Base-by-base conservation (phyloP, 208 protist species). In the Giardia muris region DNA sequence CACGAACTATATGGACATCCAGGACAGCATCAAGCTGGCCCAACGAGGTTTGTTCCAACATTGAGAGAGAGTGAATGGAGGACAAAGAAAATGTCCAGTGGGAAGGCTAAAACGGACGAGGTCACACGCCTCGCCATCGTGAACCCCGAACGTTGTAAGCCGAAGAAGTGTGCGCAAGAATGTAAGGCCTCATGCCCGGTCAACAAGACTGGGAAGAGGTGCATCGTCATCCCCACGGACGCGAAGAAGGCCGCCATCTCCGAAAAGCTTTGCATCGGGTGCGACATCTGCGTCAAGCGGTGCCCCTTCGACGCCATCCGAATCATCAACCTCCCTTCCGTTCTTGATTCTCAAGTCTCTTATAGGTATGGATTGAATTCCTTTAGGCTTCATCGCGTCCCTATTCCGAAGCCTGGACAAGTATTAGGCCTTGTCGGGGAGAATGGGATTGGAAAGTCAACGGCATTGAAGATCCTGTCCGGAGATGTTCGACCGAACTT, bases 381-480 rank as follows among this genome's bases (percentile, higher is more conserved):
- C 48, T 99, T 99, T 96, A 99, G 99, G 95, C 96, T 99, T 4
- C 99, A 99, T 93, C 95, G 98, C 48, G 96, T 99, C 39, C 98
- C 98, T 67, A 96, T 96, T 43, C 98, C 98, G 86, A 96, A 98
- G 86, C 97, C 98, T 39, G 98, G 98, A 43, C 97, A 99, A 94
- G 98, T 99, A 19, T 96, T 99, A 19, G 99, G 99, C 91, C 96
- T 99, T 2, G 98, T 99, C 42, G 99, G 99, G 88, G 98, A 98
- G 22, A 99, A 99, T 96, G 99, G 99, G 96, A 99, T 98, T 86
- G 99, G 99, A 92, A 99, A 99, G 95, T 98, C 97, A 42, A 99
- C 99, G 1, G 99, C 98, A 0, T 96, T 99, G 0, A 98, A 98
- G 93, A 98, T 99, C 91, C 94, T 99, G 0, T 97, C 98, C 22